These are phyloP conservation scores for Hansenula anomala DNA, from an alignment of 1,139 yeast genomes.

Conservation along the genomic window DNA sequence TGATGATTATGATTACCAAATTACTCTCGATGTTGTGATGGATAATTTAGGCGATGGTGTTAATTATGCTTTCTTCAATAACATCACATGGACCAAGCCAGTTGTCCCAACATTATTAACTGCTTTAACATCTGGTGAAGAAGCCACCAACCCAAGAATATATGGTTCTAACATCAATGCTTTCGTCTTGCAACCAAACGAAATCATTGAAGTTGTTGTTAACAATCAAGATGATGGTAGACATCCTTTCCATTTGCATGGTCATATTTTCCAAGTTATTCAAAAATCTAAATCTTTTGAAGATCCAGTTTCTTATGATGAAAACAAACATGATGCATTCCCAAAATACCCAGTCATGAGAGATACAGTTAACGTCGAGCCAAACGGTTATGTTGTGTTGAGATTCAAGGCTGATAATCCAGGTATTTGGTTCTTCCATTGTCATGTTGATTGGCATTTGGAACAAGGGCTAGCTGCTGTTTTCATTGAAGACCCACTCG, in stretches of 20 bases:
- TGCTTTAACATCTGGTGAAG: slow-evolving; percentile 45
- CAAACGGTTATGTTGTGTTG: slow-evolving; percentile 61
- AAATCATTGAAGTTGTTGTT: slow-evolving; percentile 60
- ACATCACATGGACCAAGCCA: slow-evolving; percentile 57
- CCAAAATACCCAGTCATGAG: slow-evolving; percentile 60
- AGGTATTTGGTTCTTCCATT: slow-evolving; percentile 84
- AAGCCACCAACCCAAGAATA: slow-evolving; percentile 41
- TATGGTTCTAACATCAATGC: slow-evolving; percentile 70
- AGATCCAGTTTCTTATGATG: slow-evolving; percentile 51
- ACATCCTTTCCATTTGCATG: slow-evolving; percentile 83
- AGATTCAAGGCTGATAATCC: slow-evolving; percentile 73
- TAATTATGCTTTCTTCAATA: slow-evolving; percentile 72
- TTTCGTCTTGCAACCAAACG: slow-evolving; percentile 55
- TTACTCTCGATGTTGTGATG: slow-evolving; percentile 59
- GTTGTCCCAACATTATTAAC: slow-evolving; percentile 63
- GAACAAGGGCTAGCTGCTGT: slow-evolving; percentile 71
- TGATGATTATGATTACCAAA: slow-evolving; percentile 56
- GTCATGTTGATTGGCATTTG: slow-evolving; percentile 80
- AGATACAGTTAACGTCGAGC: slow-evolving; percentile 61
- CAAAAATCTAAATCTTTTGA: slow-evolving; percentile 54
- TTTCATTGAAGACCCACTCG: slow-evolving; percentile 60
- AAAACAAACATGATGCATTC: slow-evolving; percentile 35
- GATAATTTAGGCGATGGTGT: slow-evolving; percentile 67
- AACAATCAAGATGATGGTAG: slow-evolving; percentile 71
- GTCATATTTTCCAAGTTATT: slow-evolving; percentile 68